Base-by-base conservation (phyloP, 23 red algal species). In the Porphyridium purpureum region DNA sequence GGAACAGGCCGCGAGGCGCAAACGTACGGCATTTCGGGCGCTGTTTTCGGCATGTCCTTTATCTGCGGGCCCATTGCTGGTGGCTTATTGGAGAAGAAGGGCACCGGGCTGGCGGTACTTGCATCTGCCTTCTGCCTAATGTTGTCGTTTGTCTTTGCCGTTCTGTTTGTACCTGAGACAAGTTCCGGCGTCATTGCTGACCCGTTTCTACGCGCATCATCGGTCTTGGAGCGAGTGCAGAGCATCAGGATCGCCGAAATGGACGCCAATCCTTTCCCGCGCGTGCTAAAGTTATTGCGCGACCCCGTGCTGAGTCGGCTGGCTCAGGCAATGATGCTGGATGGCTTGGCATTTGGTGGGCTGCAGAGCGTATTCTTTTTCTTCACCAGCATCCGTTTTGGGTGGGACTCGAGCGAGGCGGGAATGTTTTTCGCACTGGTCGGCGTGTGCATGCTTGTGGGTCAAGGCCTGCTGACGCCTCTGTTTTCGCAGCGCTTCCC, bases 301-400 rank as follows among this genome's bases (percentile, higher is more conserved):
- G 32, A 40, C n/a, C 55, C 41, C 30, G 56, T 57, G 11, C 55
- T 82, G 56, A 28, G 54, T 14, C 72, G 62, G 76, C 36, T 82
- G 24, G 57, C 54, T 3, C 21, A 46, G 4, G 55, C 65, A 20
- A 28, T 72, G 7, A 56, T 66, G 0, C 49, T 35, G 0, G 51
- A 55, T 1, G 35, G 44, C 24, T 1, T 82, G 2, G 76, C 76
- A 33, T 31, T 55, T 11, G 58, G 60, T 5, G 76, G 76, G 8
- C 49, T 82, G 7, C 55, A 69, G 21, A 63, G 64, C 0, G 58
- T 82, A 21, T 38, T 82, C 5, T 82, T 72, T 22, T 57, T 82
- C 9, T 82, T 71, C 55, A 59, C 57, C 7, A 62, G 59, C 22
- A 58, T 48, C 14, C 52, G 56, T n/a, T 57, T 82, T 48, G 76